phyloP scores from a whole-genome alignment of 176 grass and related monocot genomes.

The Oryza officinalis region DNA sequence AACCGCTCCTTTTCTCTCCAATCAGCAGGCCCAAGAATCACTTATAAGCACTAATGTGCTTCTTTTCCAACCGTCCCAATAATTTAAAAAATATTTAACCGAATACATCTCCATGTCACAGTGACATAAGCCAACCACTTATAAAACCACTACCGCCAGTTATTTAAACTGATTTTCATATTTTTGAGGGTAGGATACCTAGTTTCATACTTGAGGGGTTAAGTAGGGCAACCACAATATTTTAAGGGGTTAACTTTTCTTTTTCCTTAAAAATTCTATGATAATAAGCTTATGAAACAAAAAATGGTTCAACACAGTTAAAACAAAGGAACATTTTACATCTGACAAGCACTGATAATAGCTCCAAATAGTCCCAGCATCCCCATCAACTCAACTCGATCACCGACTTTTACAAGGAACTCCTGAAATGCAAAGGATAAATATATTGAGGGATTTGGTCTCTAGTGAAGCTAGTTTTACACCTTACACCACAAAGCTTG shows the following conservation, averaged over 20 bases:
- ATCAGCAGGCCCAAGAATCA: neutral
- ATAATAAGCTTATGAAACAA: neutral
- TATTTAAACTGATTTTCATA: too few species aligned
- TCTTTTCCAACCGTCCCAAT: neutral
- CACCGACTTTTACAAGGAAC: conserved; percentile 58
- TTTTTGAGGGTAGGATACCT: too few species aligned
- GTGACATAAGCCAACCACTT: neutral
- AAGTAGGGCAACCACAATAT: too few species aligned
- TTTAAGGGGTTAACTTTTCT: too few species aligned
- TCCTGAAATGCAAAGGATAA: conserved; percentile 46
- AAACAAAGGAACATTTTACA: conserved; percentile 49
- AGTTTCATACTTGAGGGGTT: too few species aligned
- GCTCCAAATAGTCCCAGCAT: conserved; percentile 74
- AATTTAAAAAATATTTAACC: neutral
- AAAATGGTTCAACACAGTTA: neutral
- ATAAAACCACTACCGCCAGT: neutral
- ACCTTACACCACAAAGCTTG: neutral
- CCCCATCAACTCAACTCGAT: conserved; percentile 71
- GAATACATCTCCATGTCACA: neutral
- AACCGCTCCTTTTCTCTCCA: neutral
- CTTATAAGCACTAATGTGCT: neutral
- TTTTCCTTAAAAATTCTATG: neutral
- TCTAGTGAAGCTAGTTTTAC: neutral
- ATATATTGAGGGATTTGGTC: neutral
- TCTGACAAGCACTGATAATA: conserved; percentile 62